Conservation (phyloP, 495 filamentous ascomycete genomes). For the Chaetomium fimeti region DNA sequence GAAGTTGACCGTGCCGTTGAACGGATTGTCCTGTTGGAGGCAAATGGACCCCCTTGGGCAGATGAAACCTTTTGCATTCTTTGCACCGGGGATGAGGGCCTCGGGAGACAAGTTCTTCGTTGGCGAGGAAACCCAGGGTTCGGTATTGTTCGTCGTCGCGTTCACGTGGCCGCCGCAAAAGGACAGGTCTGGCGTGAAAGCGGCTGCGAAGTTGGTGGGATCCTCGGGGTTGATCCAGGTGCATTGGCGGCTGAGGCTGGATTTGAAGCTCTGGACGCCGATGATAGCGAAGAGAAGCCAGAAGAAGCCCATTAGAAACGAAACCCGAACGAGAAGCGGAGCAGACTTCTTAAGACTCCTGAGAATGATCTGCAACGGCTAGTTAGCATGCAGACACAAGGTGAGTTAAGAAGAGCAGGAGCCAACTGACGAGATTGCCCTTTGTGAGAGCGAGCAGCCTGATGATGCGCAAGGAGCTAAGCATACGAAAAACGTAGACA, state of each 20-base stretch:
- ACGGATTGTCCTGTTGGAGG: slow-evolving; percentile 75
- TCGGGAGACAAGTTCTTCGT: slow-evolving; percentile 24
- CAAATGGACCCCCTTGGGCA: slow-evolving; percentile 83
- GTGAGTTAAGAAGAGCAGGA: background rate
- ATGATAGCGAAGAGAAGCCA: slow-evolving; percentile 98
- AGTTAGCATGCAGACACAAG: slow-evolving; percentile 20
- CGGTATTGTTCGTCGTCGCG: slow-evolving; percentile 51
- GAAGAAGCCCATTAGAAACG: slow-evolving; percentile 95
- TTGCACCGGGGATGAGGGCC: slow-evolving; percentile 36
- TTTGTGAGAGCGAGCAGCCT: slow-evolving; percentile 85
- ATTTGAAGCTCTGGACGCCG: slow-evolving; percentile 96
- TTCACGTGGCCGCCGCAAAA: slow-evolving; percentile 86
- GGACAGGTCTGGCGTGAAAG: slow-evolving; percentile 59
- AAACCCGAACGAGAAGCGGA: slow-evolving; percentile 89
- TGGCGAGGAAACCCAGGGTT: slow-evolving; percentile 61
- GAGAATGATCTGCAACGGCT: slow-evolving; percentile 68
- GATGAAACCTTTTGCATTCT: slow-evolving; percentile 77
- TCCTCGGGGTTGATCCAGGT: slow-evolving; percentile 71
- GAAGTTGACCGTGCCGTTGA: slow-evolving; percentile 84
- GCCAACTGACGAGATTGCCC: slow-evolving; percentile 70
- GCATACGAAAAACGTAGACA: slow-evolving; percentile 90
- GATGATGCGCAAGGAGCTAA: slow-evolving; percentile 89
- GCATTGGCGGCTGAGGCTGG: slow-evolving; percentile 82
- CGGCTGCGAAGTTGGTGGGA: slow-evolving; percentile 42
- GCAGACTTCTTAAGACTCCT: slow-evolving; percentile 94